These are phyloP conservation scores for Annulohypoxylon maeteangense DNA, from an alignment of 495 filamentous ascomycete genomes.

Conservation along the genomic window DNA sequence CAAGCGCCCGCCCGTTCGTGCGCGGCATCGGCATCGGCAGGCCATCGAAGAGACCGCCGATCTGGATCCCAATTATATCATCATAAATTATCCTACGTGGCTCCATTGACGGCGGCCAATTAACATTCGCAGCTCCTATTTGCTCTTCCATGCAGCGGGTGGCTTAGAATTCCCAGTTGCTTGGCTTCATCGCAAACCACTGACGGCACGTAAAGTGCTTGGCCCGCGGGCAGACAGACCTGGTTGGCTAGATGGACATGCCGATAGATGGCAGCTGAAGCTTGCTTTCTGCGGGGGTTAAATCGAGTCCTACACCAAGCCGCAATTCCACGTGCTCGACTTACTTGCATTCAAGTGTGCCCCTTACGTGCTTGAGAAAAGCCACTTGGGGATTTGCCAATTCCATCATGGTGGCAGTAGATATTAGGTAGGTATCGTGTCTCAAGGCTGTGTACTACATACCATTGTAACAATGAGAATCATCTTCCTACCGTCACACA, in stretches of 20 bases:
- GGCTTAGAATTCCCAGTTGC: conserved; percentile 9
- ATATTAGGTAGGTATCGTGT: no score
- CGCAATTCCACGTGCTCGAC: conserved; percentile 35
- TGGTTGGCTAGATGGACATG: conserved; percentile 9
- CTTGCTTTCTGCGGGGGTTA: conserved; percentile 29
- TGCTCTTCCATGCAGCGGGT: conserved; percentile 8
- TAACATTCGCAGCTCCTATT: conserved; percentile 17
- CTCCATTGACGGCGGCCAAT: conserved; percentile 32
- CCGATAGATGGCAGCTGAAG: conserved; percentile 17
- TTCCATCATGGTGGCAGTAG: not conserved
- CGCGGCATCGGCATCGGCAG: conserved; percentile 24
- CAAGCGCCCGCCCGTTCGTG: conserved; percentile 23
- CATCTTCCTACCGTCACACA: conserved; percentile 19
- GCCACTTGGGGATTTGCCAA: conserved; percentile 7
- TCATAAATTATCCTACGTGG: conserved; percentile 30
- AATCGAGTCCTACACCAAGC: conserved; percentile 33
- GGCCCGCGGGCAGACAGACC: not conserved
- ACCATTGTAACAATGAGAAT: conserved; percentile 12
- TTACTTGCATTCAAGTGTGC: conserved; percentile 18
- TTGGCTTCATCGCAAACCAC: conserved; percentile 24
- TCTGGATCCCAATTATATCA: conserved; percentile 16
- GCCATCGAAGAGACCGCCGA: not conserved
- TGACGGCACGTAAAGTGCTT: conserved; percentile 8
- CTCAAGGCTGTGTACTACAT: conserved; percentile 13
- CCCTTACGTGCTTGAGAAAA: not conserved